Base-by-base conservation (phyloP, 1,284 basidiomycete species). In the Entoloma clypeatum region DNA sequence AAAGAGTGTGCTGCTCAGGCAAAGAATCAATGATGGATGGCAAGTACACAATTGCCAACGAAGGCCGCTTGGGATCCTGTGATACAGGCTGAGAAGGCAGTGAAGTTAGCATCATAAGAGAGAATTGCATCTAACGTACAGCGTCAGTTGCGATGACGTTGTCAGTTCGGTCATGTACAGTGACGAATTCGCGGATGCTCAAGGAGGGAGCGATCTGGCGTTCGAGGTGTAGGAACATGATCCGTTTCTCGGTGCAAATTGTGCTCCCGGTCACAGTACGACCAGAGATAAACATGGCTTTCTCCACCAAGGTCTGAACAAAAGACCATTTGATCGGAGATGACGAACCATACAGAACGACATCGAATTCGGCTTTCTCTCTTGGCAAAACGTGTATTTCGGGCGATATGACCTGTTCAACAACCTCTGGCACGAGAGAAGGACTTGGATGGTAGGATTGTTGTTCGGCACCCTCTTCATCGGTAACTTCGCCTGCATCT, bases 31-130 rank as follows among this genome's bases (percentile, higher is more conserved):
- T 57, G 31, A 61, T 53, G 42, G 68, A 69, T 33, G 83, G 84
- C 32, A 84, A 60, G 59, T 76, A 82, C 36, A 86, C 62, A 46
- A 86, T 64, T 22, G 79, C 84, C 49, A 86, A 63, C 27, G 81
- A 81, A 37, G 73, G 78, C 49, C 67, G 60, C 34, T 63, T 62
- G 45, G 52, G 45, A 48, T 57, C 56, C 52, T 64, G 60, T 53
- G 64, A 53, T 52, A 57, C 62, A 60, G 66, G 64, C 75, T 77
- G 60, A 41, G 55, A 56, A 48, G 56, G 45, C 48, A 60, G 63
- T 75, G 66, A 66, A 67, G 64, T 74, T 53, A 68, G 64, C 57
- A 36, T 42, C 58, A 58, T 56, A 50, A 48, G 52, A 54, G 53
- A 52, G 55, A 52, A 53, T 39, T 43, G 50, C 47, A 49, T 46